Evolutionary conservation across 2,329 filamentous ascomycete genomes (phyloP), one percentile per base, ranked within the genome.

Genomic region (Fusarium sp.): DNA sequence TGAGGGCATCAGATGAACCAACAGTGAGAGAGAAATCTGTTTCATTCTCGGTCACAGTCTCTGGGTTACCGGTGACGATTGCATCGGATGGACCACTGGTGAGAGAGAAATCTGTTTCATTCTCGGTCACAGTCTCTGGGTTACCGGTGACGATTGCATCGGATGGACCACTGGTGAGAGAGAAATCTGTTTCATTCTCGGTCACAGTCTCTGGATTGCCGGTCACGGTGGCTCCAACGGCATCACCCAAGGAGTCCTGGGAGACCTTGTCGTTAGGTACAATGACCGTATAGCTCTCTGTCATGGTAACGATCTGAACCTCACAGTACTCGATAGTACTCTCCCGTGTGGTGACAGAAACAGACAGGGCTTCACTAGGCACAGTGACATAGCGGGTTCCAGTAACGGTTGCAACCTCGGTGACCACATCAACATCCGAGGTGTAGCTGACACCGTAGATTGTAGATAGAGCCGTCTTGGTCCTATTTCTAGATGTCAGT

Each of bases 111-210:
- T 77, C 74, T 15, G 77, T 79, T 35, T 77, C 60, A 23, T 78
- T 49, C 38, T 79, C 71, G 21, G 80, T 82, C 41, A 79, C 64
- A 10, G 81, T 83, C 16, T 74, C 73, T 7, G 80, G 77, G 38
- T 76, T 72, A 8, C 76, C 80, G 19, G 80, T 78, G 37, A 82
- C 71, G 27, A 78, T 80, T 42, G 75, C 80, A 63, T 81, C 80
- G 10, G 80, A 78, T 15, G 78, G 74, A 4, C 78, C 77, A 21
- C 71, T 71, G 11, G 80, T 81, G 45, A 76, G 42, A 29, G 73
- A 79, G 52, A 75, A 56, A 58, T 77, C 75, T 15, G 77, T 79
- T 33, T 77, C 61, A n/a, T 78, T 49, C 39, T 79, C 71, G 21
- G 80, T 82, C 42, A 79, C 64, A 10, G 81, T 83, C 16, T 74